A percentile compares a stretch with the other conserved stretches of the same genome.
Conservation (phyloP, 176 grass and related monocot species). For the Urochloa ruziziensis region DNA sequence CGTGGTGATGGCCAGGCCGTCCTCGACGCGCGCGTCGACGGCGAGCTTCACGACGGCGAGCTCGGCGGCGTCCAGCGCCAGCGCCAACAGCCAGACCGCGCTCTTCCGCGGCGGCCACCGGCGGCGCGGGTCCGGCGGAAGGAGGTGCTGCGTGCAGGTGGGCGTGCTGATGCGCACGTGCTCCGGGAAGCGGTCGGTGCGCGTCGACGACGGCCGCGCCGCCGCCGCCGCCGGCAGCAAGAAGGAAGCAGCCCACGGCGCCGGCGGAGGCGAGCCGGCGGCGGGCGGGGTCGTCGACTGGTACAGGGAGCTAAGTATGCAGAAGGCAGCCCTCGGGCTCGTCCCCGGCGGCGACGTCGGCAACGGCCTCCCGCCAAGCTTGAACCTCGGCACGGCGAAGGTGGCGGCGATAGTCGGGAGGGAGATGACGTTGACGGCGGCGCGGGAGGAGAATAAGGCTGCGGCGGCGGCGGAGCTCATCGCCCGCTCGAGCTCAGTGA, state of each 20-base stretch:
- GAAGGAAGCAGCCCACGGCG: neutral
- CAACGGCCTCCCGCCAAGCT: conserved; percentile 15
- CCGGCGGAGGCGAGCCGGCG: neutral
- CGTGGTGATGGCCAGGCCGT: conserved; percentile 2
- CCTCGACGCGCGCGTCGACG: conserved; percentile 10
- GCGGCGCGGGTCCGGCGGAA: neutral
- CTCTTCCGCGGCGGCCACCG: conserved; percentile 35
- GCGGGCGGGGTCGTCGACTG: conserved; percentile 35
- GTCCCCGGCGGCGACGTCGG: neutral
- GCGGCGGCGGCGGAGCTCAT: neutral
- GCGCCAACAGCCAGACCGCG: conserved; percentile 49
- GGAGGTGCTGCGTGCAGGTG: conserved; percentile 45
- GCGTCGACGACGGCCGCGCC: conserved; percentile 31
- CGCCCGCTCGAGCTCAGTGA: neutral
- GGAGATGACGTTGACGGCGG: neutral
- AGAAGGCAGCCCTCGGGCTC: conserved; percentile 36
- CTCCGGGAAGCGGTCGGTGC: conserved; percentile 49
- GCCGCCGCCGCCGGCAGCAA: too few species aligned
- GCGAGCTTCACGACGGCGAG: conserved; percentile 25
- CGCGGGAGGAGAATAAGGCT: conserved; percentile 5
- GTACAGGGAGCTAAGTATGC: conserved; percentile 48
- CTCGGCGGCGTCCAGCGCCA: conserved; percentile 42
- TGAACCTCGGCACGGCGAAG: conserved; percentile 34
- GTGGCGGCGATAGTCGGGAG: conserved; percentile 32
- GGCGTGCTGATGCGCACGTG: conserved; percentile 51